Base-by-base conservation (phyloP, 2,329 filamentous ascomycete genomes). In the Botrytis medusae region DNA sequence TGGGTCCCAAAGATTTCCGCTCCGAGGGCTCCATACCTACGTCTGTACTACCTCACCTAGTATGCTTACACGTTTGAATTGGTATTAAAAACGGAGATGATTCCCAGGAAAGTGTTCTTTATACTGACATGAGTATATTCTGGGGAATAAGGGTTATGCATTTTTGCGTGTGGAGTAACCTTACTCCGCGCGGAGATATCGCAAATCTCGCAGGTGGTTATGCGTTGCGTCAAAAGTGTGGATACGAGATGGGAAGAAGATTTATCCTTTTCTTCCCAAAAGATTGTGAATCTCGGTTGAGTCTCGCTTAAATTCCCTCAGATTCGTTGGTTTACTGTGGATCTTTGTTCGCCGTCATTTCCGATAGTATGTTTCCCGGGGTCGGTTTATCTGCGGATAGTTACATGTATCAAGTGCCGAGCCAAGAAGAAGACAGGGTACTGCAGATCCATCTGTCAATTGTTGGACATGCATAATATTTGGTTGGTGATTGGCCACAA, bases 191-290 rank as follows among this genome's bases (percentile, higher is more conserved):
- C 37, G 62, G 62, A 65, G 62, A 65, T 12, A 65, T 65, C 37
- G 62, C 40, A 44, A 65, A 65, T 48, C 42, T 48, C 62, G 40
- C 25, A 44, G 62, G 40, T 65, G 48, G 5, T 48, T 8, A 65
- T 46, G 62, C 62, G 40, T 44, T 29, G 40, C 40, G 18, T 65
- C 40, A 32, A 40, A 40, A 32, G 29, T n/a, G 62, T 65, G 62
- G 62, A 65, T 65, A 65, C 62, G 10, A 46, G 32, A 65, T 42
- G 40, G 62, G 62, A 65, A 65, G 62, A 65, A 65, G 62, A 65
- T 65, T 65, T 65, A 65, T 65, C 62, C 62, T 29, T 10, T 18
- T 22, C 29, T 44, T 65, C 37, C 14, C 22, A 46, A 22, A 29
- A 65, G 22, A 44, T 46, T 46, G 62, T 44, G 40, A 46, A 46